phyloP scores from a whole-genome alignment of 257 asterid species.

The Solanum bulbocastanum region DNA sequence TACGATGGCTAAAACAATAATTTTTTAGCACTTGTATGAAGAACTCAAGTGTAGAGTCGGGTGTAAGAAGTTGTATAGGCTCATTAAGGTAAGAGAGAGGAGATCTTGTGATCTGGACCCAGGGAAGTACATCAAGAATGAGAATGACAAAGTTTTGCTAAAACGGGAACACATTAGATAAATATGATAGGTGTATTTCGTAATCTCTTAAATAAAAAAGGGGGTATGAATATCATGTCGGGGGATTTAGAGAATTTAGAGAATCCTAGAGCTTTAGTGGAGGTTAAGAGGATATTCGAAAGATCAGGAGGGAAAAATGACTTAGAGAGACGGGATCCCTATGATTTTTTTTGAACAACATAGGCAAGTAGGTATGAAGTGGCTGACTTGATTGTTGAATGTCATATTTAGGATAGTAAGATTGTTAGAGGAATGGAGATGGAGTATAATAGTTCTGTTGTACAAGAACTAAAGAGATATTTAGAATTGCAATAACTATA shows the following conservation, averaged over 20 bases:
- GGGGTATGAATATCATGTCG: neutral
- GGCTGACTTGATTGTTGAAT: neutral
- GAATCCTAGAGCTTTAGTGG: neutral
- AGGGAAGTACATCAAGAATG: neutral
- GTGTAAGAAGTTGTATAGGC: neutral
- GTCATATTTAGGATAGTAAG: neutral
- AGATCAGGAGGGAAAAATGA: neutral
- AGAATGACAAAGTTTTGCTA: neutral
- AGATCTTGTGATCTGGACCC: neutral
- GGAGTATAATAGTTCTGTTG: neutral
- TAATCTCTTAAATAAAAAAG: neutral
- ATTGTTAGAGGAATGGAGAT: neutral
- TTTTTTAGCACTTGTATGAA: neutral
- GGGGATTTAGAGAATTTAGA: neutral
- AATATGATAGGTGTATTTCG: neutral
- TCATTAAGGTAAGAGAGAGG: neutral
- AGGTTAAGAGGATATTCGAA: neutral
- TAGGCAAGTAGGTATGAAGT: neutral
- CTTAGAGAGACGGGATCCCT: too few relatives aligned
- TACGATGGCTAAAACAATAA: neutral
- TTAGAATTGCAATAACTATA: neutral
- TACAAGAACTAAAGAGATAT: neutral
- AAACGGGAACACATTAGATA: neutral
- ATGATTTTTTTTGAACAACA: too few relatives aligned
- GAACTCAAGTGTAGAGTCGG: neutral